Conservation (phyloP, 169 alveolate genomes). For the Toxoplasma gondii region DNA sequence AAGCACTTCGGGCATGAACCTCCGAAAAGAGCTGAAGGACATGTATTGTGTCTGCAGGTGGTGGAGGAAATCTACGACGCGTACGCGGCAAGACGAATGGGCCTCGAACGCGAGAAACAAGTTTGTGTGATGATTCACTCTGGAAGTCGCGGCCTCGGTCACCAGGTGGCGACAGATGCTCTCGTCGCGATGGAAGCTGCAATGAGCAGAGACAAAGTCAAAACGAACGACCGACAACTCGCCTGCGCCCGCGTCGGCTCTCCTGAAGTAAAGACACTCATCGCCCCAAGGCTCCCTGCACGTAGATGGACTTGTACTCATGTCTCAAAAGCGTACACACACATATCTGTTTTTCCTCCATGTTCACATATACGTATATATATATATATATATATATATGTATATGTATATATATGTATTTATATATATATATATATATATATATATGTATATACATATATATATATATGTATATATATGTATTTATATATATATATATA, state of each 20-base stretch:
- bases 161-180: slow-evolving; percentile 89
- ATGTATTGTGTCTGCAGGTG: slow-evolving; percentile 64
- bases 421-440: background rate
- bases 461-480: no score
- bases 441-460: no score
- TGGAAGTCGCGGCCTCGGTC: slow-evolving; percentile 92
- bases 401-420: background rate
- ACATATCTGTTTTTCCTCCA: background rate
- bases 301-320: no score
- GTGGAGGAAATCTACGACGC: slow-evolving; percentile 87
- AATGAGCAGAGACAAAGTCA: slow-evolving; percentile 67
- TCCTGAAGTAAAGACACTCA: slow-evolving; percentile 38
- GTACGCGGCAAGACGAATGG: slow-evolving; percentile 87
- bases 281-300: no score
- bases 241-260: slow-evolving; percentile 87
- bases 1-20: background rate
- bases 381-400: background rate
- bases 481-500: no score
- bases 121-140: slow-evolving; percentile 89
- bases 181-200: slow-evolving; percentile 86
- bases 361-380: background rate
- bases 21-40: background rate
- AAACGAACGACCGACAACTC: slow-evolving; percentile 85
- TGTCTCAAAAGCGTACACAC: no score
- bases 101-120: slow-evolving; percentile 82